phyloP scores from a whole-genome alignment of 352 stramenopile species.

The Phytophthora capsici region DNA sequence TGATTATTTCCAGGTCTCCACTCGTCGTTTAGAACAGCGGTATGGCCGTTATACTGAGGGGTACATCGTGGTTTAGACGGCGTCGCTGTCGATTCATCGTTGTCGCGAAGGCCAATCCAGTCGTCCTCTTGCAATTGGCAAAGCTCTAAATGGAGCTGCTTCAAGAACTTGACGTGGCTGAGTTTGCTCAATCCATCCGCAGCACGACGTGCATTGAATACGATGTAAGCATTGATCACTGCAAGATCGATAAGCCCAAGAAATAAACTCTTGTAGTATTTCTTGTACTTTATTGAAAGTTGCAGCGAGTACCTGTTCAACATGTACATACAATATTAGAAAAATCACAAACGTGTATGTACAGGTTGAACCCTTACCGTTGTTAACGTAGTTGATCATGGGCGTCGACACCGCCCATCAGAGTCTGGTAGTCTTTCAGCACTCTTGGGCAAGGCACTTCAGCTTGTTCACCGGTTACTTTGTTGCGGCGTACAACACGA shows the following conservation, averaged over 20 bases:
- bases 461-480: too few species aligned
- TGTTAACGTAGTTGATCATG: too few species aligned
- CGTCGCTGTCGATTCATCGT: not conserved
- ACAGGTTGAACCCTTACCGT: too few species aligned
- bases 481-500: too few species aligned
- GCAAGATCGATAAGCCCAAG: not conserved
- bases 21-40: not conserved
- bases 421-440: too few species aligned
- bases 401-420: too few species aligned
- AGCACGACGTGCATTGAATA: not conserved
- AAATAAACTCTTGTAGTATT: not conserved
- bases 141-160: not conserved
- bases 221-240: not conserved
- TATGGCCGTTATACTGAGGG: too few species aligned
- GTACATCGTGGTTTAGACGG: not conserved
- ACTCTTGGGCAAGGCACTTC: too few species aligned
- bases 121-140: not conserved
- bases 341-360: too few species aligned
- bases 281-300: not conserved
- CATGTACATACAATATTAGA: too few species aligned
- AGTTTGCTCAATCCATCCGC: not conserved
- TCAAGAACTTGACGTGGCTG: slow-evolving; percentile 1
- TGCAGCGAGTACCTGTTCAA: too few species aligned
- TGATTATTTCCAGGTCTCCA: not conserved
- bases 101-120: not conserved